Base-by-base conservation (phyloP, 192 early-diverging fungal genomes). In the Umbelopsis isabellina region DNA sequence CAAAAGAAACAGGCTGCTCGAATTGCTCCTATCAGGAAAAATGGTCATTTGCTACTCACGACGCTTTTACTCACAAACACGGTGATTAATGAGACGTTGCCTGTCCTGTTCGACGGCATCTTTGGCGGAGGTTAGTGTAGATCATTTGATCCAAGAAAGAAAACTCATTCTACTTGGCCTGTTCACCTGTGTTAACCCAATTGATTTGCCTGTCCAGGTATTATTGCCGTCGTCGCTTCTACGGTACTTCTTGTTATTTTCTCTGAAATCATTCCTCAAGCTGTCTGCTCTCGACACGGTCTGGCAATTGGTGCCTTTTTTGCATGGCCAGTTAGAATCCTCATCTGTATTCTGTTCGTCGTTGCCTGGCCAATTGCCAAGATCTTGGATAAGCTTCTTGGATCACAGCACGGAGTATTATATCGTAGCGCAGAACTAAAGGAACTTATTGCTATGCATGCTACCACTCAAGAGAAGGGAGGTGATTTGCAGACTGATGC, bases 241-340 rank as follows among this genome's bases (percentile, higher is more conserved):
- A 97, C 91, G 7, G 87, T 83, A 0, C 71, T 95, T 18, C 89
- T 98, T 53, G 91, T 98, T 13, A 77, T 98, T 33, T 98, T 96
- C 82, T 94, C 94, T 50, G 96, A 97, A 81, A 93, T 98, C 61
- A 91, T 98, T 66, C 95, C 97, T 21, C 95, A 97, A 71, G 91
- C 95, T 11, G 82, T 97, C 8, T 97, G 95, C 69, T 88, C 94
- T 8, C 85, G 92, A 10, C 89, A 97, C 76, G 95, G 97, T 0
- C 84, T 98, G 46, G 87, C 88, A 4, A 87, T 98, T 37, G 97
- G 97, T 5, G 94, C 97, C 4, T 89, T 90, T 47, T 95, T 97
- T 79, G 92, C 95, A 16, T 90, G 86, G 75, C 80, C 84, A 21
- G 89, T 92, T 22, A 69, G 83, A 27, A 75, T 88, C 41, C 67